Percentiles rank a stretch among this genome's conserved stretches.
Conservation (phyloP, 2,329 filamentous ascomycete genomes). For the Penicillium sp. region DNA sequence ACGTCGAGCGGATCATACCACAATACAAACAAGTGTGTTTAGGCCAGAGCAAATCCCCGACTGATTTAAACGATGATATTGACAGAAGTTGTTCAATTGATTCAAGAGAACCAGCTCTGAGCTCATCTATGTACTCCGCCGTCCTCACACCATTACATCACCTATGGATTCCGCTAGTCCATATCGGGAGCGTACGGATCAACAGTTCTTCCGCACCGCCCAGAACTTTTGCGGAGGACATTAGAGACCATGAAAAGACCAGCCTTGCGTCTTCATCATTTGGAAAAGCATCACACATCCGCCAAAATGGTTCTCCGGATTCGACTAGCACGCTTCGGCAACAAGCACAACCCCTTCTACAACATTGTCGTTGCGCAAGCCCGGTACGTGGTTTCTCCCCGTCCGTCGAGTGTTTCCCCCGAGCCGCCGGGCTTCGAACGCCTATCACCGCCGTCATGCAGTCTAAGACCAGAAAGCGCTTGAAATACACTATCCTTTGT, state of each 20-base stretch:
- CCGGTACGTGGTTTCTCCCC: conserved; percentile 55
- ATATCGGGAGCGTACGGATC: conserved; percentile 17
- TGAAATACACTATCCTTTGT: neutral
- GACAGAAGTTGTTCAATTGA: neutral
- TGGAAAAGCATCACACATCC: conserved; percentile 6
- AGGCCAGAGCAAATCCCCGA: neutral
- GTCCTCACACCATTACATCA: conserved; percentile 25
- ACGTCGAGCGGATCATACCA: conserved; percentile 30
- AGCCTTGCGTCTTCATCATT: neutral
- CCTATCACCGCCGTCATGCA: neutral
- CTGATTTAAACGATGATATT: neutral
- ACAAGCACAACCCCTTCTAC: conserved; percentile 84
- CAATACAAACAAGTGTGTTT: conserved; percentile 10
- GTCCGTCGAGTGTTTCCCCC: neutral
- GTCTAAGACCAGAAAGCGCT: neutral
- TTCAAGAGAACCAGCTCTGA: neutral
- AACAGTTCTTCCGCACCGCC: conserved; percentile 26
- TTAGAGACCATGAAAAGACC: conserved; percentile 9
- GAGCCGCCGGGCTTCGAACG: neutral
- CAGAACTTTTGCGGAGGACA: conserved; percentile 30
- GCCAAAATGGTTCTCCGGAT: conserved; percentile 84
- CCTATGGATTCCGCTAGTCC: conserved; percentile 28
- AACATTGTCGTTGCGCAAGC: conserved; percentile 96
- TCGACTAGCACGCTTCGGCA: conserved; percentile 88
- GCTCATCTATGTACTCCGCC: conserved; percentile 4